A percentile compares a stretch with the other conserved stretches of the same genome.
Conservation (phyloP, 805 yeast genomes). For the Candida golubevii region DNA sequence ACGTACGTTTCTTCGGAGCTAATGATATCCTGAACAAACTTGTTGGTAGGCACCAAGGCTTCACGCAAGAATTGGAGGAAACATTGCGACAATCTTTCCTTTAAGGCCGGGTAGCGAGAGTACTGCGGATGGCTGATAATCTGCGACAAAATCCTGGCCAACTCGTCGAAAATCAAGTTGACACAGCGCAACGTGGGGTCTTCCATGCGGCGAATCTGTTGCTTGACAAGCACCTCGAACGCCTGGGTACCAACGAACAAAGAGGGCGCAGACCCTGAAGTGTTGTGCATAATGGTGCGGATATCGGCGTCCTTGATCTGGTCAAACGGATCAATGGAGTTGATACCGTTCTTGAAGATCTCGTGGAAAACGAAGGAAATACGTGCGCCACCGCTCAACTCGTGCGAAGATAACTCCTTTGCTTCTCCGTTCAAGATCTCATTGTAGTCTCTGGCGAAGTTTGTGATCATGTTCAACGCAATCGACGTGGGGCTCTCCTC, state of each 20-base stretch:
- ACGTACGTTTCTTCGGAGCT: constrained; percentile 87
- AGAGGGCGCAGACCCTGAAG: constrained; percentile 94
- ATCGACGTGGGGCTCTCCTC: constrained; percentile 86
- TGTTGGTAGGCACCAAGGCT: constrained; percentile 78
- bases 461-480: constrained; percentile 86
- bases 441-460: constrained; percentile 84
- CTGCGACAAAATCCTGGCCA: constrained; percentile 84
- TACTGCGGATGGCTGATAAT: constrained; percentile 77
- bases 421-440: constrained; percentile 92
- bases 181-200: constrained; percentile 90
- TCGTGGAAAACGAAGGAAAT: constrained; percentile 96
- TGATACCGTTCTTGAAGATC: constrained; percentile 87
- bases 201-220: constrained; percentile 76
- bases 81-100: constrained; percentile 77
- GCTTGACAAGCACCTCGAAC: constrained; percentile 87
- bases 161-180: constrained; percentile 86
- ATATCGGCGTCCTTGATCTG: constrained; percentile 94
- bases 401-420: constrained; percentile 81
- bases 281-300: constrained; percentile 93
- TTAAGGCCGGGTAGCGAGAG: constrained; percentile 84
- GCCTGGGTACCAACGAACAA: constrained; percentile 96
- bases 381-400: constrained; percentile 97
- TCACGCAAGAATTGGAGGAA: constrained; percentile 78
- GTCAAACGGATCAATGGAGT: constrained; percentile 92
- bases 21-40: constrained; percentile 79